Conservation (phyloP, 805 yeast species). For the Cyberlindnera japonica region DNA sequence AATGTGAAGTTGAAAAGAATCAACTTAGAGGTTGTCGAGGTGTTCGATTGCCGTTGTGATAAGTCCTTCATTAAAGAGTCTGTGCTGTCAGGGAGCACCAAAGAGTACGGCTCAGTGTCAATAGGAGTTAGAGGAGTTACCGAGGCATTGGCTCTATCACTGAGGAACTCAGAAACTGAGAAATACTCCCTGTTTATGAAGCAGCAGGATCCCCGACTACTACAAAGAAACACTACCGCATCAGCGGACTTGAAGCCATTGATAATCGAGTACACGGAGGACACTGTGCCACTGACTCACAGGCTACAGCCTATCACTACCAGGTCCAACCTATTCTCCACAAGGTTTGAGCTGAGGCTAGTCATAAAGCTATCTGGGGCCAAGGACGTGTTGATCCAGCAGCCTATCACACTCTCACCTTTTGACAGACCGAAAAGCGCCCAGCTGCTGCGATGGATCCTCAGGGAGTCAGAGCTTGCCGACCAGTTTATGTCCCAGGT, state of each 20-base stretch:
- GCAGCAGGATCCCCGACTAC: conserved; percentile 31
- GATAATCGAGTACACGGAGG: conserved; percentile 20
- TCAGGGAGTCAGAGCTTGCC: conserved; percentile 49
- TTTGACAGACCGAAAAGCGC: conserved; percentile 46
- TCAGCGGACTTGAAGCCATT: conserved; percentile 28
- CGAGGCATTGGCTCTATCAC: conserved; percentile 25
- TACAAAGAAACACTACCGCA: conserved; percentile 13
- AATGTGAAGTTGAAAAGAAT: conserved; percentile 41
- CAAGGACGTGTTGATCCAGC: conserved; percentile 44
- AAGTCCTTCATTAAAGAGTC: conserved; percentile 44
- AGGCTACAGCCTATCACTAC: conserved; percentile 51
- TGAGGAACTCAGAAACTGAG: conserved; percentile 22
- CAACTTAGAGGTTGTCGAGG: conserved; percentile 48
- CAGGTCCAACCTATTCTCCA: conserved; percentile 46
- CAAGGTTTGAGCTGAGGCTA: conserved; percentile 45
- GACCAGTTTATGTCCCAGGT: conserved; percentile 16
- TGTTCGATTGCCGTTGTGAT: conserved; percentile 38
- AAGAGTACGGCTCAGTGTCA: conserved; percentile 16
- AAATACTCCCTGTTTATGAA: conserved; percentile 29
- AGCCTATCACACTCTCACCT: conserved; percentile 54
- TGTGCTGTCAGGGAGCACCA: conserved; percentile 16
- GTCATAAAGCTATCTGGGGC: conserved; percentile 46
- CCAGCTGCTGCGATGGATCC: conserved; percentile 49
- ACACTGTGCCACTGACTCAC: conserved; percentile 33
- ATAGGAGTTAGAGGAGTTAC: conserved; percentile 11